Conservation (phyloP, 2,329 filamentous ascomycete species). For the Orbilia oligospora region DNA sequence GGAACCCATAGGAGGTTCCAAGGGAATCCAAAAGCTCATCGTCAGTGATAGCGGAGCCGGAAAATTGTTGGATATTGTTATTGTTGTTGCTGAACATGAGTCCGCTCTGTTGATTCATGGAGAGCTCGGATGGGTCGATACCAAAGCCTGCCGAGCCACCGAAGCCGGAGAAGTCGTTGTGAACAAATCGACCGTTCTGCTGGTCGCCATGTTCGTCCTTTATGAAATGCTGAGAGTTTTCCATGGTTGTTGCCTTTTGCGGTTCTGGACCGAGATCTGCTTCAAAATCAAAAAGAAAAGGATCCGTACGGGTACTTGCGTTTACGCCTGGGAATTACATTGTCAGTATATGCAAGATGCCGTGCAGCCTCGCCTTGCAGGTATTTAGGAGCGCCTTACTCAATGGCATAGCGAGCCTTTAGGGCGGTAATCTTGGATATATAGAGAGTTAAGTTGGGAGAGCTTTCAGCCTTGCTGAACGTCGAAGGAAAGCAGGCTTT, state of each 20-base stretch:
- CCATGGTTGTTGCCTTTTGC: slow-evolving; percentile 63
- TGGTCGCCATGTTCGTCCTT: slow-evolving; percentile 68
- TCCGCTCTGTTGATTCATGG: slow-evolving; percentile 70
- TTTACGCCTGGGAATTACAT: slow-evolving; percentile 45
- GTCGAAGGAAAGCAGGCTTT: slow-evolving; percentile 40
- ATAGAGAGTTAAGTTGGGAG: slow-evolving; percentile 12
- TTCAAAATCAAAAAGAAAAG: slow-evolving; percentile 61
- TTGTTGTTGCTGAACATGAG: slow-evolving; percentile 71
- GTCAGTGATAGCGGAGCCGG: slow-evolving; percentile 82
- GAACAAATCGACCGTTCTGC: slow-evolving; percentile 69
- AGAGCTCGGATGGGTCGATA: slow-evolving; percentile 88
- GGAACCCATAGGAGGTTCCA: slow-evolving; percentile 57
- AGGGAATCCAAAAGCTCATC: slow-evolving; percentile 73
- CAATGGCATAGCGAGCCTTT: slow-evolving; percentile 62
- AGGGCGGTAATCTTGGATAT: slow-evolving; percentile 55
- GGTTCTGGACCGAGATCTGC: slow-evolving; percentile 61
- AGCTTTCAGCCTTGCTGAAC: slow-evolving; percentile 39
- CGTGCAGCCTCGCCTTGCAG: slow-evolving; percentile 27
- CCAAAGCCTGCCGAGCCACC: slow-evolving; percentile 65
- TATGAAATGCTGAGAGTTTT: slow-evolving; percentile 72
- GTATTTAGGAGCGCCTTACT: slow-evolving; percentile 48
- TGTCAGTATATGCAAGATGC: slow-evolving; percentile 31
- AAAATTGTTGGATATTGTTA: slow-evolving; percentile 79
- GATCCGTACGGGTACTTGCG: slow-evolving; percentile 61
- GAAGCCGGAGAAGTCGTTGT: slow-evolving; percentile 61